A percentile compares a stretch with the other conserved stretches of the same genome.
Evolutionary conservation across 257 asterid genomes (phyloP).

Genomic region (Verbascum thapsus): DNA sequence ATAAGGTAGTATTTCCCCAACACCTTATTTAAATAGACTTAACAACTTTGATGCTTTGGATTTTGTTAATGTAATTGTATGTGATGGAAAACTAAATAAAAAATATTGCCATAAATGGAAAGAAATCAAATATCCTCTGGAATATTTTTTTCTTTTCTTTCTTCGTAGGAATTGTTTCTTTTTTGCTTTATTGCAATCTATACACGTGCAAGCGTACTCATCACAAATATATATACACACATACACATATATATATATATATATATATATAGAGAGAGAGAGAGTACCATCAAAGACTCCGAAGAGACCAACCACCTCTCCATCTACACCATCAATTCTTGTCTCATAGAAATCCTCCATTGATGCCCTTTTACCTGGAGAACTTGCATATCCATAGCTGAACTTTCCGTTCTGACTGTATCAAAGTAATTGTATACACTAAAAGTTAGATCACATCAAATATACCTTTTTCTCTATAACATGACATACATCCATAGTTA

Average conservation of each 20-base stretch:
- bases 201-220: no score
- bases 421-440: constrained; percentile 14
- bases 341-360: constrained; percentile 99
- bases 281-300: constrained; percentile 95
- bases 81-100: no score
- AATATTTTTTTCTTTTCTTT: no score
- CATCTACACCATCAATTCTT: constrained; percentile 96
- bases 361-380: constrained; percentile 94
- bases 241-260: background rate
- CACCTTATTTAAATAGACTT: no score
- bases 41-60: no score
- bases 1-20: no score
- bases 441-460: constrained; percentile 25
- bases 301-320: constrained; percentile 93
- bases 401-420: constrained; percentile 92
- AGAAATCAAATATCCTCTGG: no score
- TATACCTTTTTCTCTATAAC: background rate
- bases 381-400: constrained; percentile 97
- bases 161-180: no score
- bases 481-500: constrained; percentile 15
- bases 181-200: no score
- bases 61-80: no score
- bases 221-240: background rate
- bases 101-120: no score
- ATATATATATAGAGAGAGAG: constrained; percentile 29